phyloP scores from a whole-genome alignment of 352 stramenopile species.

The Pythium guiyangense region DNA sequence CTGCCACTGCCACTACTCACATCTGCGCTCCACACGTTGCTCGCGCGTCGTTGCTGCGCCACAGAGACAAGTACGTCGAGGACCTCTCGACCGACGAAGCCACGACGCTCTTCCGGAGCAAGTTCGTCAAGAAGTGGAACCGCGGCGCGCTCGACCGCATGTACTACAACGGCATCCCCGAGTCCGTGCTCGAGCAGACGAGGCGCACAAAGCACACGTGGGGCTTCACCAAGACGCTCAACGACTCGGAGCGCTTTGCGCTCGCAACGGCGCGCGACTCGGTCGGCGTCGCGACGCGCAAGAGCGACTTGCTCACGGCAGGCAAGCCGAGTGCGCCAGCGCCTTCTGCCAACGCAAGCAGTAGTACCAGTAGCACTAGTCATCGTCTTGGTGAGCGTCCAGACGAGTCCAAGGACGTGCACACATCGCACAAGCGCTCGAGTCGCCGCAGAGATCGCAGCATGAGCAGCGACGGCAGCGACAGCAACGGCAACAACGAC shows the following conservation, averaged over 20 bases:
- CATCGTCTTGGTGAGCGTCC: neutral
- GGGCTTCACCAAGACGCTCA: too few species aligned
- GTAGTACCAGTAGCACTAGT: neutral
- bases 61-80: slow-evolving; percentile 61
- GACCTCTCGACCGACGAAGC: slow-evolving; percentile 61
- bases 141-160: slow-evolving; percentile 38
- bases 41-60: neutral
- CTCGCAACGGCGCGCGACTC: too few species aligned
- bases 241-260: too few species aligned
- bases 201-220: too few species aligned
- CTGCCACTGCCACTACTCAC: too few species aligned
- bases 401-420: too few species aligned
- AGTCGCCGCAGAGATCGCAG: slow-evolving; percentile 3
- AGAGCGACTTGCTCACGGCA: slow-evolving; percentile 29
- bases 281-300: slow-evolving; percentile 62
- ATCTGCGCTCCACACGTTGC: too few species aligned
- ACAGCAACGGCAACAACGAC: slow-evolving; percentile 23
- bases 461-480: slow-evolving; percentile 13
- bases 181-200: slow-evolving; percentile 59
- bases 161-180: slow-evolving; percentile 64
- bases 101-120: slow-evolving; percentile 38
- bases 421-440: neutral
- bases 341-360: neutral
- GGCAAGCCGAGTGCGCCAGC: neutral
- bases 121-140: slow-evolving; percentile 72